phyloP scores from a whole-genome alignment of 371 early-diverging fungal genomes.

The Rhizopus sp. region DNA sequence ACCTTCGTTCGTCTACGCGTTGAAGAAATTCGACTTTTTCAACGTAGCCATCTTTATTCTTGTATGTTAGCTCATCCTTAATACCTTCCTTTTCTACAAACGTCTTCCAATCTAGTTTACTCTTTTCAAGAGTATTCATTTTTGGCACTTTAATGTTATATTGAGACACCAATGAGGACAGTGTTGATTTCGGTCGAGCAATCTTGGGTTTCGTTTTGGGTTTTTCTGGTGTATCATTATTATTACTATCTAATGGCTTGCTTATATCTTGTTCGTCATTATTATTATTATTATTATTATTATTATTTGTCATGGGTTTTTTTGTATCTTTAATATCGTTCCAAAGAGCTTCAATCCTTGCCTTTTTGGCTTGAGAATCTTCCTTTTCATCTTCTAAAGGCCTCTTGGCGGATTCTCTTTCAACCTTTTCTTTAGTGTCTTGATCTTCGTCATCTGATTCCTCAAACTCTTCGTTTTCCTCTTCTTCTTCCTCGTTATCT shows the following conservation, averaged over 20 bases:
- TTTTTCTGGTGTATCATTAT: not conserved
- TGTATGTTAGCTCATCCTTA: conserved; percentile 65
- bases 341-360: conserved; percentile 50
- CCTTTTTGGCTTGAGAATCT: conserved; percentile 23
- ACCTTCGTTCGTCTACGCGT: conserved; percentile 58
- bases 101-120: conserved; percentile 70
- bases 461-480: conserved; percentile 1
- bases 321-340: conserved; percentile 34
- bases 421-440: no score
- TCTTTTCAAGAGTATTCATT: conserved; percentile 72
- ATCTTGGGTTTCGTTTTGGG: not conserved
- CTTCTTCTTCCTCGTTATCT: conserved; percentile 1
- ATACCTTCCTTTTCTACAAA: conserved; percentile 70
- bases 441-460: conserved; percentile 7
- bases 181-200: conserved; percentile 49
- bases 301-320: not conserved
- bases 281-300: not conserved
- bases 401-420: conserved; percentile 4
- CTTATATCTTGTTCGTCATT: conserved; percentile 2
- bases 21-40: conserved; percentile 66
- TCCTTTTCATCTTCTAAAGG: conserved; percentile 5
- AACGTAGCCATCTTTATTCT: conserved; percentile 72
- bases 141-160: conserved; percentile 70
- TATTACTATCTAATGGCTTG: not conserved
- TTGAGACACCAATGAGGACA: conserved; percentile 59